Base-by-base conservation (phyloP, 2,329 filamentous ascomycete species). In the Pleoardoris graminearum region DNA sequence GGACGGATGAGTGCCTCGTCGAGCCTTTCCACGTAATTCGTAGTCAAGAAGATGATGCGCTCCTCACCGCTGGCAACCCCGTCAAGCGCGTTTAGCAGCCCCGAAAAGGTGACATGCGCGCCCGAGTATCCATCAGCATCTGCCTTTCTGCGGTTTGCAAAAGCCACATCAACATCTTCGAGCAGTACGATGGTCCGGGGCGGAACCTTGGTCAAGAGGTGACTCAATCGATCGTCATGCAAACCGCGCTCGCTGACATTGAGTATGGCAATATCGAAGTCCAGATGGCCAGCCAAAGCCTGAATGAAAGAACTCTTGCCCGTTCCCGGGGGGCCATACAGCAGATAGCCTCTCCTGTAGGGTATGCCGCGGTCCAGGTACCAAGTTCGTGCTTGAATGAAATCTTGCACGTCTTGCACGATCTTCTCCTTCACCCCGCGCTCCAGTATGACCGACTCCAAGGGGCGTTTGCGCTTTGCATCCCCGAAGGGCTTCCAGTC, bases 251-350 rank as follows among this genome's bases (percentile, higher is more conserved):
- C 90, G 73, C 89, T 94, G 25, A 97, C 82, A 63, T 96, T 96
- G 60, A 97, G 80, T 76, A 96, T 92, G 47, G 92, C 91, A 62
- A 97, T 94, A 63, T 90, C 90, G 72, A 93, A 96, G 70, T 96
- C 90, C 51, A 97, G 76, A 67, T 94, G 87, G n/a, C 91, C 93
- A 0, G 94, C 94, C 36, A 99, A 77, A 0, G 94, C 92, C 73
- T 97, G 91, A 57, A 99, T 97, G 63, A 99, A 97, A 0, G 91
- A 96, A 55, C 89, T 97, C 78, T 96, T 97, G 30, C 91, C 95
- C 36, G 89, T 96, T 0, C 92, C 92, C 0, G 92, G 92, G 3
- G 92, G 91, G 0, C 92, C 92, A 65, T 94, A 91, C 0, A 97
- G 81, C 7, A 97, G 80, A 68, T 97, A 97, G 0, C 92, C 93